Base-by-base conservation (phyloP, 148 eudicot genomes). In the Gaultheria prostrata region DNA sequence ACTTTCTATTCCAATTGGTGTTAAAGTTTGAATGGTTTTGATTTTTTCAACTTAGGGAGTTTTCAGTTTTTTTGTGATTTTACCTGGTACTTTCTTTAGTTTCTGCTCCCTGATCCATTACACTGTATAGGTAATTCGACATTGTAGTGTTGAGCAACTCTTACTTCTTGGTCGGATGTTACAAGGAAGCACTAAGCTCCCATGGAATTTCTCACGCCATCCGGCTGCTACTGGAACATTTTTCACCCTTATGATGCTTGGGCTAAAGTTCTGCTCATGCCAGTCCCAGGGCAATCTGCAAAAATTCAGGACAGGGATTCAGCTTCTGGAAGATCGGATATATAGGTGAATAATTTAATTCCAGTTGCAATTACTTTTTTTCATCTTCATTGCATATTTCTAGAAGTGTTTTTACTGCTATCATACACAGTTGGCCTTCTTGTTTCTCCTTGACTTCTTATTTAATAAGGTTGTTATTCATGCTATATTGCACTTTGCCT, bases 151-250 rank as follows among this genome's bases (percentile, higher is more conserved):
- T 73, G 98, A 92, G 85, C 97, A 97, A 85, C 91, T 97, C 84
- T 89, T 97, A 73, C 94, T 97, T 81, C 88, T 94, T 89, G 97
- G 99, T 86, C 93, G 99, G 83, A 89, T 97, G 97, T 88, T 97
- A 84, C 99, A 94, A 89, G 98, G 95, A 79, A 93, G 94, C 54
- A 97, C 99, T 79, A 93, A 91, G 90, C 84, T 91, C 28, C 97
- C 97, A 35, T 91, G 93, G 94, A 93, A 88, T 48, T 97, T 97
- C 85, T 90, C 99, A 78, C 88, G 84, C 80, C 99, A 97, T 87
- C 98, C 99, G 82, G 97, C 90, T 83, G 99, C 98, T 61, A 89
- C 92, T 59, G 98, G 99, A 81, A 93, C 98, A 81, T 97, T 97
- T 91, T 97, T 97, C 85, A 94, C 98, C 39, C 72, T 93, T 51